Evolutionary conservation across 2,329 filamentous ascomycete species (phyloP), one percentile per base, ranked within the genome.

Genomic region (Pseudogymnoascus sp.): DNA sequence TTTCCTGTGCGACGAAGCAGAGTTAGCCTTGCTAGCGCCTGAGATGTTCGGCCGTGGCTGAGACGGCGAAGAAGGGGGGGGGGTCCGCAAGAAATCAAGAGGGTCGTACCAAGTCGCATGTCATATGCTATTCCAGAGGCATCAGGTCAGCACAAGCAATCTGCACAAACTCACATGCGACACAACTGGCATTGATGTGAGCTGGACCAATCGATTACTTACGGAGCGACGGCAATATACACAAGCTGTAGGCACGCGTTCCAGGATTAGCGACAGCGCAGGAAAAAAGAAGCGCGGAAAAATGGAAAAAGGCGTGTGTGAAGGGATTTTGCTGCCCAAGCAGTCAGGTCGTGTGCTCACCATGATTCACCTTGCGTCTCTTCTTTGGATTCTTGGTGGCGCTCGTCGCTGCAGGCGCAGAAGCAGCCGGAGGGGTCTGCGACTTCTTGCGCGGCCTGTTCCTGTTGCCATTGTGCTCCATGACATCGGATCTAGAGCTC

Each of bases 161-260:
- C 67, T 68, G 67, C 69, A 69, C 69, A 66, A 70, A 71, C 66
- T 65, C 68, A 67, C 68, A 72, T 70, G 62, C 64, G 65, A 53
- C 69, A 65, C 69, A 66, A 63, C 65, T 56, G 53, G 63, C 64
- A 62, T 62, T 65, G 65, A 66, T 66, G 67, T 68, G 66, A 68
- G 64, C 63, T 63, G 66, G 66, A 65, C 69, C 70, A 72, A 73
- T 72, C 67, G 67, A 75, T 73, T 71, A 87, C 89, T 90, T 85
- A 92, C 89, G 84, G 90, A 93, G 85, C 90, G 86, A 77, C 90
- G 88, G 79, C 90, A 93, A 78, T 93, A 93, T 74, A 93, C 88
- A 79, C 90, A 93, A 74, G 90, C 90, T 93, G 79, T 77, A 80
- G 74, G 75, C 75, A 78, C 73, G 75, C 73, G 75, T 67, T 65